Evolutionary conservation across 192 early-diverging fungal genomes (phyloP).

Genomic region (Cladochytrium replicatum): DNA sequence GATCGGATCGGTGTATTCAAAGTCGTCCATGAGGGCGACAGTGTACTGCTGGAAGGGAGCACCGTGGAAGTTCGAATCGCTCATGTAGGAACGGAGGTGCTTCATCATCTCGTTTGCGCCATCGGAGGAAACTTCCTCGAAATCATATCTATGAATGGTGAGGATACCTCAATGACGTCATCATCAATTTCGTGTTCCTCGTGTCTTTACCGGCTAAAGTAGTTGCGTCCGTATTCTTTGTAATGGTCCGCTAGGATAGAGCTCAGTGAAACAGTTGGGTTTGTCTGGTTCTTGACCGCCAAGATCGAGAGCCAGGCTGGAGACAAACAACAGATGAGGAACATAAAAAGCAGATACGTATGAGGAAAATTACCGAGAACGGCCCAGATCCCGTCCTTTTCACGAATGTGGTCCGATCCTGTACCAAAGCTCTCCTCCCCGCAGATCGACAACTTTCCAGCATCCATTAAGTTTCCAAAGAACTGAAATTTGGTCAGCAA

Average conservation of each 20-base stretch:
- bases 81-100: slow-evolving; percentile 49
- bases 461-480: slow-evolving; percentile 99
- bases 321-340: neutral
- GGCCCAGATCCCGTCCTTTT: slow-evolving; percentile 99
- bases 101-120: slow-evolving; percentile 71
- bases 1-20: slow-evolving; percentile 90
- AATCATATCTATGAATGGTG: slow-evolving; percentile 69
- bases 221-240: slow-evolving; percentile 84
- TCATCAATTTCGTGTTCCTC: neutral
- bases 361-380: slow-evolving; percentile 49
- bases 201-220: slow-evolving; percentile 64
- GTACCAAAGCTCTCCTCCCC: slow-evolving; percentile 98
- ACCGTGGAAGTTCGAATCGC: slow-evolving; percentile 36
- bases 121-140: slow-evolving; percentile 84
- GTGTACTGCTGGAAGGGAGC: slow-evolving; percentile 35
- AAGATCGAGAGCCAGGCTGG: slow-evolving; percentile 92
- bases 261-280: slow-evolving; percentile 48
- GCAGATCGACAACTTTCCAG: slow-evolving; percentile 83
- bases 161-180: neutral
- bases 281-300: slow-evolving; percentile 54
- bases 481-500: slow-evolving; percentile 56
- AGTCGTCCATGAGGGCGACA: slow-evolving; percentile 70
- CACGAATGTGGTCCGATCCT: slow-evolving; percentile 95
- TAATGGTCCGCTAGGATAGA: slow-evolving; percentile 79
- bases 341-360: neutral